Base-by-base conservation (phyloP, 345 rosid genomes). In the Theobroma cacao region DNA sequence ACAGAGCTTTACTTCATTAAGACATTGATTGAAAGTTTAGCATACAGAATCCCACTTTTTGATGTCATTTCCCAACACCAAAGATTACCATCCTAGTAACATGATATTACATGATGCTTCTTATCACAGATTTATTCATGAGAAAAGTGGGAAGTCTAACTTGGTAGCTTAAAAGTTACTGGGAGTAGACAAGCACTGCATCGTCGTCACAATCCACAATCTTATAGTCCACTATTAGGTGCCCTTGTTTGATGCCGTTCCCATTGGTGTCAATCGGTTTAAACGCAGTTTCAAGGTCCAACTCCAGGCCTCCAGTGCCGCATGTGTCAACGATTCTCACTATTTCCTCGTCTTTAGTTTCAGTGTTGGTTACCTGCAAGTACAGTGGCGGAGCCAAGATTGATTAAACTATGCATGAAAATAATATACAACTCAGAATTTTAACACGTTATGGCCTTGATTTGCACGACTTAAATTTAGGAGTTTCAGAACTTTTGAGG, bases 301-400 rank as follows among this genome's bases (percentile, higher is more conserved):
- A 7, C 24, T 20, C 58, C 30, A 65, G 30, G 48, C 3, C 17
- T 3, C 7, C 70, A 58, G 75, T 81, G 59, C 81, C 59, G 68
- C 90, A 88, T 65, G 78, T 81, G 66, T 84, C 88, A 6, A 88
- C 87, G 38, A 90, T 90, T 81, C 90, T 84, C 73, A 78, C 89
- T 1, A 83, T 87, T 40, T 66, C 77, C 48, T 68, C 82, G 22
- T 82, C 34, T 73, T 85, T 59, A 0, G 90, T 88, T n/a, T 52
- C 77, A 12, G 79, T 79, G 77, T 89, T 88, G 2, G 85, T 86
- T 13, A 86, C 85, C 70, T 62, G 28, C 30, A 65, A 9, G 12
- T 11, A 58, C 5, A 2, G 1, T 53, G 3, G n/a, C 26, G n/a
- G 24, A 20, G 26, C 26, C 26, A 17, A 17, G 8, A 50, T 18